Evolutionary conservation across 208 protist genomes (phyloP).

Genomic region (Phytomonas serpens): DNA sequence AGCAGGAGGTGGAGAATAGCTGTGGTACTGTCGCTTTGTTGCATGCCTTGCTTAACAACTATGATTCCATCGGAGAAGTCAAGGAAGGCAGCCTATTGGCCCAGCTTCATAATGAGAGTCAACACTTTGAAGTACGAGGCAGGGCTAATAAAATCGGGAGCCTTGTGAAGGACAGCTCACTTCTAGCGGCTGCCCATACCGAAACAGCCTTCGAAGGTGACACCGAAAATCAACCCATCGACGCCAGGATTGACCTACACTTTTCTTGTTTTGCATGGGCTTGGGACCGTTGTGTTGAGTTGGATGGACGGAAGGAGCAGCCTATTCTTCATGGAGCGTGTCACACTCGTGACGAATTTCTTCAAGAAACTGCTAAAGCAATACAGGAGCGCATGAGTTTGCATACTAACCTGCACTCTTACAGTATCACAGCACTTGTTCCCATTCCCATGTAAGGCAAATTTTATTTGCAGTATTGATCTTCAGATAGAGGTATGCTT

Average conservation of each 20-base stretch:
- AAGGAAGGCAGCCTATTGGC: constrained; percentile 27
- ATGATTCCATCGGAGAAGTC: constrained; percentile 33
- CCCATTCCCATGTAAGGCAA: neutral
- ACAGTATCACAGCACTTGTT: constrained; percentile 70
- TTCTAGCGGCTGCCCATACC: constrained; percentile 64
- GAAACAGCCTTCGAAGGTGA: constrained; percentile 10
- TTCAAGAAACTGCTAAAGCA: constrained; percentile 47
- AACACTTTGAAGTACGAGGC: neutral
- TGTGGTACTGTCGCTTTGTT: constrained; percentile 94
- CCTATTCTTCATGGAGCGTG: constrained; percentile 82
- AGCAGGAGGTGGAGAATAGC: constrained; percentile 89
- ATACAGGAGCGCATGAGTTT: constrained; percentile 69
- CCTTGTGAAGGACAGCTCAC: constrained; percentile 26
- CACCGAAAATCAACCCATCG: constrained; percentile 27
- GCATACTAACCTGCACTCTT: constrained; percentile 54
- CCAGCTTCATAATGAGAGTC: neutral
- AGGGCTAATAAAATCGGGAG: constrained; percentile 15
- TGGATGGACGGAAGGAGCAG: constrained; percentile 87
- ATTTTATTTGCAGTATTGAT: neutral
- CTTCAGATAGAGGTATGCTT: neutral
- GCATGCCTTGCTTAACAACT: constrained; percentile 92
- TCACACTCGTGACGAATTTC: constrained; percentile 45
- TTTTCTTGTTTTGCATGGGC: constrained; percentile 90
- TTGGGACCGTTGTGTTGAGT: constrained; percentile 86
- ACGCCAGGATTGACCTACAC: constrained; percentile 87